Evolutionary conservation across 371 early-diverging fungal species (phyloP).

Genomic region (Mycotypha africana): DNA sequence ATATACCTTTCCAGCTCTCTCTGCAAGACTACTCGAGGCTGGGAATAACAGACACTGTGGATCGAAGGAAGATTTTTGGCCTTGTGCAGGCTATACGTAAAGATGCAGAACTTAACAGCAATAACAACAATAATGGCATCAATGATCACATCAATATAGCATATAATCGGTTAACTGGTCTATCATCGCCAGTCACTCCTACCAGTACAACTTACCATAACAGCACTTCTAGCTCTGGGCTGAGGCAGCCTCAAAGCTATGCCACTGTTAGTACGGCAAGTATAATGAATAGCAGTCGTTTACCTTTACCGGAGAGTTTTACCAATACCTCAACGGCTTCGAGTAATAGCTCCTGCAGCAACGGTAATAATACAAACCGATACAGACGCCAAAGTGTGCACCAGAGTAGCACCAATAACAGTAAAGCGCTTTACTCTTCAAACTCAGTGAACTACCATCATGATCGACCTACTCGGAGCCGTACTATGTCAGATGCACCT

Average conservation of each 20-base stretch:
- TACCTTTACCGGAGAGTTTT: slow-evolving; percentile 10
- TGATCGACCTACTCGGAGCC: slow-evolving; percentile 16
- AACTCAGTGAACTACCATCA: slow-evolving; percentile 1
- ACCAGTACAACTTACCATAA: background rate
- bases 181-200: no score
- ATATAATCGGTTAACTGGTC: no score
- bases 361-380: no score
- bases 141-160: slow-evolving; percentile 6
- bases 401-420: slow-evolving; percentile 2
- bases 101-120: slow-evolving; percentile 16
- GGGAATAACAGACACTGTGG: slow-evolving; percentile 73
- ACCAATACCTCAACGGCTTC: background rate
- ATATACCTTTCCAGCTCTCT: slow-evolving; percentile 49
- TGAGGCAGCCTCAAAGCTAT: slow-evolving; percentile 24
- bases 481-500: slow-evolving; percentile 40
- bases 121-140: slow-evolving; percentile 4
- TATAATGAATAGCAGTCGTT: no score
- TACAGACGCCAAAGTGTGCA: no score
- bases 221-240: slow-evolving; percentile 16
- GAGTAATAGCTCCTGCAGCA: no score
- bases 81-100: slow-evolving; percentile 52
- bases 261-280: background rate
- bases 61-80: slow-evolving; percentile 72
- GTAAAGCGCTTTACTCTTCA: slow-evolving; percentile 2
- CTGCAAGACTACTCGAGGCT: slow-evolving; percentile 79